These are phyloP conservation scores for Citeromyces nyonsensis DNA, from an alignment of 805 yeast species.

Conservation along the genomic window DNA sequence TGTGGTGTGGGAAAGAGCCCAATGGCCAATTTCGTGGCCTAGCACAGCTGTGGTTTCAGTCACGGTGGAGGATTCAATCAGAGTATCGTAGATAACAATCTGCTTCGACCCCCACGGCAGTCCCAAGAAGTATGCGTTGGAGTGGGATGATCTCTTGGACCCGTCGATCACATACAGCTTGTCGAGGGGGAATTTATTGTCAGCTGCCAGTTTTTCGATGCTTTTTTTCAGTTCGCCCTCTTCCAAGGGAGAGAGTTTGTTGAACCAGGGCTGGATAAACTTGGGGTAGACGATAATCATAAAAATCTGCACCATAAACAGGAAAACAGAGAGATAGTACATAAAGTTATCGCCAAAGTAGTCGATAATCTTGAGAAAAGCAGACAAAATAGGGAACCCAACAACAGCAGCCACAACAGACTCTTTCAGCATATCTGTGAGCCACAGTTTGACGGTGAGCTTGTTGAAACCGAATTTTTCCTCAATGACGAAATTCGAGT, in stretches of 20 bases:
- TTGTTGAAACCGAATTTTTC: constrained; percentile 91
- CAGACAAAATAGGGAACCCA: constrained; percentile 62
- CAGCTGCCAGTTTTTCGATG: constrained; percentile 65
- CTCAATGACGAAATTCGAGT: constrained; percentile 76
- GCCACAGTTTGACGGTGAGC: constrained; percentile 56
- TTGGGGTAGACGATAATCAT: constrained; percentile 70
- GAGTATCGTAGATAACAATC: constrained; percentile 86
- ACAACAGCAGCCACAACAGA: constrained; percentile 34
- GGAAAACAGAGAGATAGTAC: constrained; percentile 60
- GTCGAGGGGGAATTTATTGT: constrained; percentile 73
- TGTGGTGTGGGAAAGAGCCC: constrained; percentile 86
- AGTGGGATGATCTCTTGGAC: constrained; percentile 91
- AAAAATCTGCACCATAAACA: constrained; percentile 56
- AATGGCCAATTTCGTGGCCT: constrained; percentile 98
- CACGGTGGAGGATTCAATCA: constrained; percentile 63
- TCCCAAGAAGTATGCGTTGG: constrained; percentile 93
- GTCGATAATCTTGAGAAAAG: constrained; percentile 67
- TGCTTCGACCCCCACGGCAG: constrained; percentile 89
- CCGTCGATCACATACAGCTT: constrained; percentile 87
- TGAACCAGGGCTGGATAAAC: constrained; percentile 83
- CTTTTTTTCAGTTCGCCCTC: constrained; percentile 77
- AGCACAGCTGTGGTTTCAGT: constrained; percentile 84
- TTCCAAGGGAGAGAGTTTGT: constrained; percentile 79
- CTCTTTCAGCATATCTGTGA: constrained; percentile 55
- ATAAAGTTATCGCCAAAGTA: constrained; percentile 71